phyloP scores from a whole-genome alignment of 805 yeast species.

The Candida lessepsii region DNA sequence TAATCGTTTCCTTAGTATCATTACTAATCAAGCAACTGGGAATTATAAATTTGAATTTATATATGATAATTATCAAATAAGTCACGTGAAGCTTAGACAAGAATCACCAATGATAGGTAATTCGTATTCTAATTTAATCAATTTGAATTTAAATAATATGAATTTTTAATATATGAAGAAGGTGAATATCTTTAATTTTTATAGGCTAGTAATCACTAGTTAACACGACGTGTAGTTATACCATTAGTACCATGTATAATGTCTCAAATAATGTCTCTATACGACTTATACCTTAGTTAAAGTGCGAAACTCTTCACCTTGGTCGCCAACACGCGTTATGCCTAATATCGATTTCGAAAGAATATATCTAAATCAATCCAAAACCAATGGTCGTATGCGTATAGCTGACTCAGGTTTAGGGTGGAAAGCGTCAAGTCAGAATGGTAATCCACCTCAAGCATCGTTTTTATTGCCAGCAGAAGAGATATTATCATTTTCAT shows the following conservation, averaged over 20 bases:
- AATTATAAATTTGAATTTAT: conserved; percentile 40
- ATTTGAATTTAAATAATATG: conserved; percentile 2
- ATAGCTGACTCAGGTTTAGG: conserved; percentile 97
- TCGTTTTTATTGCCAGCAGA: conserved; percentile 91
- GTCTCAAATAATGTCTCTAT: no score
- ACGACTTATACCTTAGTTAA: no score
- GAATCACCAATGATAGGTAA: conserved; percentile 2
- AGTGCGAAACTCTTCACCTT: no score
- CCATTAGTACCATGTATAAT: no score
- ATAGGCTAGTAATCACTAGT: no score
- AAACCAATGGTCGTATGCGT: conserved; percentile 83
- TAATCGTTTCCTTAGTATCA: conserved; percentile 30
- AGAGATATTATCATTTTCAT: conserved; percentile 72
- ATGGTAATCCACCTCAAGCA: conserved; percentile 22
- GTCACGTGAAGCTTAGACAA: conserved; percentile 30
- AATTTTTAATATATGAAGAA: background rate
- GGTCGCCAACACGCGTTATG: conserved; percentile 25
- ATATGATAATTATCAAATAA: conserved; percentile 46
- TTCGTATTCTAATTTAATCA: conserved; percentile 1
- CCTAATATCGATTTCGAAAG: conserved; percentile 79
- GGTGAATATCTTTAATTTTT: no score
- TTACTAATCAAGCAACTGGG: conserved; percentile 18
- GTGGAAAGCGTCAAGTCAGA: conserved; percentile 74
- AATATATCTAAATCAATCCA: conserved; percentile 85
- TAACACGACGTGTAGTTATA: no score